Conservation (phyloP, 1,284 basidiomycete genomes). For the Malassezia nana region DNA sequence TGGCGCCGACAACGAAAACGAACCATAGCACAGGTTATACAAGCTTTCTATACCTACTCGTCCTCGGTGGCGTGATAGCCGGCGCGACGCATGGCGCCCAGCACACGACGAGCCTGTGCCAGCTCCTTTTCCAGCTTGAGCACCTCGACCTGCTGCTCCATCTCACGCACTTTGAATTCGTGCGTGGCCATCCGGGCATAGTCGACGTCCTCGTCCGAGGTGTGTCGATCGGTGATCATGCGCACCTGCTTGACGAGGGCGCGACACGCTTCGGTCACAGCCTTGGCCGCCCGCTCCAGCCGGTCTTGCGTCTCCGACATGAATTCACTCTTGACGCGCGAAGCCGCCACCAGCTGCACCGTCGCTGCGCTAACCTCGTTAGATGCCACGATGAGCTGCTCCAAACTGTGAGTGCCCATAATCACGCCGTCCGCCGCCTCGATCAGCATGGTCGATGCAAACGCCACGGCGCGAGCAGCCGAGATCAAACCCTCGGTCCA, state of each 20-base stretch:
- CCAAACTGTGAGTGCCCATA: constrained; percentile 86
- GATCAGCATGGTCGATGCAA: constrained; percentile 91
- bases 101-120: constrained; percentile 49
- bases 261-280: constrained; percentile 96
- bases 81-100: constrained; percentile 44
- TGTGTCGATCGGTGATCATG: constrained; percentile 74
- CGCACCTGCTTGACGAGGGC: constrained; percentile 94
- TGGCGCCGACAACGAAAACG: not conserved
- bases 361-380: constrained; percentile 96
- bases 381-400: constrained; percentile 97
- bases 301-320: constrained; percentile 98
- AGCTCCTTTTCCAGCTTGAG: constrained; percentile 91
- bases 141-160: constrained; percentile 99
- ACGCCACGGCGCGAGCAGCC: constrained; percentile 92
- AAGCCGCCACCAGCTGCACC: constrained; percentile 94
- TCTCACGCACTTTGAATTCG: constrained; percentile 77
- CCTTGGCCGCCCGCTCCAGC: constrained; percentile 89
- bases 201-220: constrained; percentile 65
- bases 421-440: constrained; percentile 96
- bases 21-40: not conserved
- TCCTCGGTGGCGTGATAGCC: constrained; percentile 45
- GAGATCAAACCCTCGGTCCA: constrained; percentile 99
- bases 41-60: constrained; percentile 3
- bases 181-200: constrained; percentile 84
- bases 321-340: constrained; percentile 91